These are phyloP conservation scores for Candida argentea DNA, from an alignment of 805 yeast genomes.

Conservation along the genomic window DNA sequence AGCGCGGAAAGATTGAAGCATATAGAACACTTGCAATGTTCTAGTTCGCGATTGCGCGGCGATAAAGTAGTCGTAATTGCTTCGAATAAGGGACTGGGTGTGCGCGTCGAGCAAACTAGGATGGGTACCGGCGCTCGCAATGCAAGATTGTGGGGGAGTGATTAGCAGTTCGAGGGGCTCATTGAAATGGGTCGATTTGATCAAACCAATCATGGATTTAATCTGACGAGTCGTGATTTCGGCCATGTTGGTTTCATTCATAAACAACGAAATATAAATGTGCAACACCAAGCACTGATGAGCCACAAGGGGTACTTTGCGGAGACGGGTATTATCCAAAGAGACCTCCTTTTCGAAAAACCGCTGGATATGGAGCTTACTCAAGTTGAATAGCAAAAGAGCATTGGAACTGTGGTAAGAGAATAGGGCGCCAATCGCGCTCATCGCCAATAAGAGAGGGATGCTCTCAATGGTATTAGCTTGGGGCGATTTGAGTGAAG, in stretches of 20 bases:
- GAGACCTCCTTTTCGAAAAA: conserved; percentile 47
- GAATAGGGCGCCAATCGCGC: conserved; percentile 83
- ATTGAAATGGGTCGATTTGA: conserved; percentile 42
- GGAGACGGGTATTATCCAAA: conserved; percentile 35
- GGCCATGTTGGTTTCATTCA: conserved; percentile 42
- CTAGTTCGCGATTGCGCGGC: conserved; percentile 47
- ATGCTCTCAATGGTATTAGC: conserved; percentile 36
- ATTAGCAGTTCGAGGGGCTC: conserved; percentile 38
- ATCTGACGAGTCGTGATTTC: conserved; percentile 43
- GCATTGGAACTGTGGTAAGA: conserved; percentile 75
- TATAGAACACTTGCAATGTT: conserved; percentile 41
- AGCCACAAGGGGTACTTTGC: conserved; percentile 46
- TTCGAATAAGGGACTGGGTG: conserved; percentile 16
- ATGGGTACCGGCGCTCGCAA: conserved; percentile 4
- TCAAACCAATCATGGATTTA: conserved; percentile 43
- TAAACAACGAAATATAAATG: conserved; percentile 46
- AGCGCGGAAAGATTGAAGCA: conserved; percentile 38
- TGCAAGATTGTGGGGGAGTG: conserved; percentile 27
- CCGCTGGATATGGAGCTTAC: conserved; percentile 56
- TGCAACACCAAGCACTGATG: conserved; percentile 48
- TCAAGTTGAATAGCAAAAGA: conserved; percentile 54
- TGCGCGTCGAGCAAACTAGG: conserved; percentile 7
- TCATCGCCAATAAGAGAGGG: conserved; percentile 70
- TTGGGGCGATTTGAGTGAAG: conserved; percentile 35
- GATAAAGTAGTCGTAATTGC: conserved; percentile 41